Evolutionary conservation across 192 early-diverging fungal species (phyloP), one percentile per base, ranked within the genome.

Genomic region (Linderina pennispora): DNA sequence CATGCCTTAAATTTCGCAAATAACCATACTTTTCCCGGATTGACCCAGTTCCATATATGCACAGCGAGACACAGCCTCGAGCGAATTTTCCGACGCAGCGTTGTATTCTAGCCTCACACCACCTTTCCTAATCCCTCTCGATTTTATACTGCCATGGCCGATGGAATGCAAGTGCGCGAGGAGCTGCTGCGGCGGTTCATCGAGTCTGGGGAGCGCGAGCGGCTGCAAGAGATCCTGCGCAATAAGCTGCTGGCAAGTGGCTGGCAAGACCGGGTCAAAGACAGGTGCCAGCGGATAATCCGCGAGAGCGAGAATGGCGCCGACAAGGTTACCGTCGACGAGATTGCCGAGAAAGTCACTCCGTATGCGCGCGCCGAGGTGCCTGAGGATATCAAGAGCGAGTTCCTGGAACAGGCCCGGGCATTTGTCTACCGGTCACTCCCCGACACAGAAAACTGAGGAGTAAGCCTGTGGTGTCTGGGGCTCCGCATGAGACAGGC

Each of bases 211-310:
- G 70, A 73, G 35, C 57, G 70, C 23, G 70, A 73, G 53, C 49
- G 70, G 40, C 43, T 73, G 43, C 70, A 73, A 36, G 70, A 73
- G 45, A 61, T 73, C 16, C 40, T 73, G 43, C 62, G 63, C 42
- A 62, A 47, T 54, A 65, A 66, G 43, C 53, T 73, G 16, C 45
- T 66, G 22, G 45, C 58, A 31, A 65, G 63, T 40, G 70, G 70
- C 18, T 73, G 70, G 70, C 70, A 73, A 32, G 70, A 73, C 32
- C 45, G 51, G 18, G 63, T 73, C n/a, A 65, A 66, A 42, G 54
- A 73, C 53, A 60, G 36, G 62, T 73, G 70, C 44, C 62, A 73
- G 40, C 46, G 50, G 36, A 38, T 62, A 19, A 45, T 73, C n/a
- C 47, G 55, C 39, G 62, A 73, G 33, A 60, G 34, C 31, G 37